These are phyloP conservation scores for Naganishia liquefaciens DNA, from an alignment of 1,284 basidiomycete genomes.

Conservation along the genomic window DNA sequence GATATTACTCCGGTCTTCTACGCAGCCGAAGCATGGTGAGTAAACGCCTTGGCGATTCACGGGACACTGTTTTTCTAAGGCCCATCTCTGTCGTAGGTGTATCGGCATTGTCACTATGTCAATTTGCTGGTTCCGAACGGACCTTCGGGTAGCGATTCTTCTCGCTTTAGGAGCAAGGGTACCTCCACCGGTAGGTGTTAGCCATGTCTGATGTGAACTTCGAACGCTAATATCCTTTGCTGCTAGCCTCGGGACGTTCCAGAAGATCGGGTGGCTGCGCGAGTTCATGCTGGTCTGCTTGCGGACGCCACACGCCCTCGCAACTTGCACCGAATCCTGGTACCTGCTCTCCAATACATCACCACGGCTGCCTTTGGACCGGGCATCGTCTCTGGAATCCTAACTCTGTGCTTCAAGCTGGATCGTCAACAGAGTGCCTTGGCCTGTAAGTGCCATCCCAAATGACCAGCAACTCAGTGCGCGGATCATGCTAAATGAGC, in stretches of 20 bases:
- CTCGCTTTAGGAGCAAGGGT: slow-evolving; percentile 7
- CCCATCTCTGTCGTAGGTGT: slow-evolving; percentile 14
- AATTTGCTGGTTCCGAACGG: slow-evolving; percentile 11
- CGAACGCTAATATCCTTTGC: not conserved
- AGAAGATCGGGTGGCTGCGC: slow-evolving; percentile 5
- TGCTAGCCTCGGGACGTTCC: not conserved
- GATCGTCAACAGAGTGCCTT: slow-evolving; percentile 18
- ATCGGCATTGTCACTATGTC: slow-evolving; percentile 21
- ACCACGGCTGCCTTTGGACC: slow-evolving; percentile 17
- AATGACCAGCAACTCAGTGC: not conserved
- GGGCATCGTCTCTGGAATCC: not conserved
- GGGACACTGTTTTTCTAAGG: not conserved
- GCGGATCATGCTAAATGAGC: not conserved
- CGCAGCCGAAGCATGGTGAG: slow-evolving; percentile 32
- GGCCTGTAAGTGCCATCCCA: slow-evolving; percentile 17
- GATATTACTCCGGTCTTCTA: slow-evolving; percentile 34
- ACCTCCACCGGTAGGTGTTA: not conserved
- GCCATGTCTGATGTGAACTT: not conserved
- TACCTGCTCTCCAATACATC: slow-evolving; percentile 12
- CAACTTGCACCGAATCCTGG: slow-evolving; percentile 13
- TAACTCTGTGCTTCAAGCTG: not conserved
- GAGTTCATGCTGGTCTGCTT: slow-evolving; percentile 3
- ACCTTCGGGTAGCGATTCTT: slow-evolving; percentile 9
- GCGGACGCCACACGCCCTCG: slow-evolving; percentile 10
- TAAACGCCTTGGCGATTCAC: not conserved